Base-by-base conservation (phyloP, 2,329 filamentous ascomycete species). In the Ceratocystiopsis brevicomis region DNA sequence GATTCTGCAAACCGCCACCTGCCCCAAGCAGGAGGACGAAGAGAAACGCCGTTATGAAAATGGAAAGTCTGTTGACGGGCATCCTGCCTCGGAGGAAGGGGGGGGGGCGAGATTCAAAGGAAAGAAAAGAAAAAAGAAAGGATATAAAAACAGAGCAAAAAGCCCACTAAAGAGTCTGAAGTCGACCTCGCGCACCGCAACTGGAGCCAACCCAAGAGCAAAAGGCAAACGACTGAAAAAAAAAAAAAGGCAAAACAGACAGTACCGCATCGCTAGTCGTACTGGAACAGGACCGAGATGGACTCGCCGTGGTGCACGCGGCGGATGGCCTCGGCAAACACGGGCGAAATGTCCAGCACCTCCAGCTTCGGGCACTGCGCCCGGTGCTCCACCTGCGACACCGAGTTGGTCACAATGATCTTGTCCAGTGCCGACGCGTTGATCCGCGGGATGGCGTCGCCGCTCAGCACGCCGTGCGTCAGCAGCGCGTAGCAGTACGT, bases 241-340 rank as follows among this genome's bases (percentile, higher is more conserved):
- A 34, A 40, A 19, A 41, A 32, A 15, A 34, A 38, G 41, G 12
- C 12, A 41, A 37, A 17, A 12, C n/a, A n/a, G 37, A 39, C 41
- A 30, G 25, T 6, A 6, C 25, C 25, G 3, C 25, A 35, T 15
- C 40, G 39, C 19, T 54, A 86, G 58, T 84, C 80, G 61, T 84
- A 81, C 57, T 86, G 80, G 62, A 98, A 98, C 42, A 98, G 71
- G 48, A 90, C 84, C 59, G 86, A 94, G 63, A 98, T 94, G 56
- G 85, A 94, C 66, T 98, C 90, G 54, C 90, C 90, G 60, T 96
- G 87, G 62, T 98, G 90, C 46, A 96, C 88, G 49, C 90, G 77
- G 49, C 90, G 81, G 53, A 96, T 95, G 41, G 90, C 84, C 70
- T 96, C 88, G 47, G 84, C 87, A 59, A 96, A 95, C 46, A 95